These are phyloP conservation scores for Saccharum officinarum DNA, from an alignment of 176 grass and related monocot genomes.

Conservation along the genomic window DNA sequence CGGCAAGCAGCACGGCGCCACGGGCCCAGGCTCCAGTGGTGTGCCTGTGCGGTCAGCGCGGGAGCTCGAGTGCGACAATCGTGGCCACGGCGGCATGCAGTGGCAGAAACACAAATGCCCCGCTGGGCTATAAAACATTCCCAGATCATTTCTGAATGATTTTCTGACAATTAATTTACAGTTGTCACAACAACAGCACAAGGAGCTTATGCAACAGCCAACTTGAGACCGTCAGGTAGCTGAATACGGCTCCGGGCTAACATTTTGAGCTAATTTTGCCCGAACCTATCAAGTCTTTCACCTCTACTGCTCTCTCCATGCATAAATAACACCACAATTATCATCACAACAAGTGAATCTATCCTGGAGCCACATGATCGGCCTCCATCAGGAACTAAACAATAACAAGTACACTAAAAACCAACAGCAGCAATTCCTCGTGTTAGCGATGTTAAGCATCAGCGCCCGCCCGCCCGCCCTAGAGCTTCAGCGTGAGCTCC, in stretches of 20 bases:
- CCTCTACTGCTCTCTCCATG: constrained; percentile 1
- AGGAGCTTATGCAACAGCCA: constrained; percentile 17
- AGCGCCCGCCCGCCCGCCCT: constrained; percentile 22
- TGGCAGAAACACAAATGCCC: background rate
- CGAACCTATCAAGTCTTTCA: background rate
- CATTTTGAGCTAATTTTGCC: constrained; percentile 20
- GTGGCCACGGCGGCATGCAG: background rate
- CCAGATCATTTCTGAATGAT: background rate
- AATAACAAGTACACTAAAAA: constrained; percentile 26
- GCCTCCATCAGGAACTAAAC: constrained; percentile 47
- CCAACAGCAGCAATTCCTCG: constrained; percentile 13
- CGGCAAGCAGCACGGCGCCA: background rate
- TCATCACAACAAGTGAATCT: constrained; percentile 28
- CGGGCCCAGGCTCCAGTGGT: background rate
- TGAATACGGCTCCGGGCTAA: background rate
- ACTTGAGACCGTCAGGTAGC: background rate
- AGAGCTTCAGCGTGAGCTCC: constrained; percentile 78
- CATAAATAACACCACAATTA: constrained; percentile 56
- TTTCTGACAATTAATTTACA: constrained; percentile 55
- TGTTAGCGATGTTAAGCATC: constrained; percentile 39
- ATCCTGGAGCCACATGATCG: constrained; percentile 36
- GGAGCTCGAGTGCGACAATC: background rate
- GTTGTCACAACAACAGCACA: constrained; percentile 28
- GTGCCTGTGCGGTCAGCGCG: background rate
- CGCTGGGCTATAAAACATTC: background rate